Evolutionary conservation across 2,329 filamentous ascomycete genomes (phyloP), one percentile per base, ranked within the genome.

Genomic region (Elsinoe arachidis): DNA sequence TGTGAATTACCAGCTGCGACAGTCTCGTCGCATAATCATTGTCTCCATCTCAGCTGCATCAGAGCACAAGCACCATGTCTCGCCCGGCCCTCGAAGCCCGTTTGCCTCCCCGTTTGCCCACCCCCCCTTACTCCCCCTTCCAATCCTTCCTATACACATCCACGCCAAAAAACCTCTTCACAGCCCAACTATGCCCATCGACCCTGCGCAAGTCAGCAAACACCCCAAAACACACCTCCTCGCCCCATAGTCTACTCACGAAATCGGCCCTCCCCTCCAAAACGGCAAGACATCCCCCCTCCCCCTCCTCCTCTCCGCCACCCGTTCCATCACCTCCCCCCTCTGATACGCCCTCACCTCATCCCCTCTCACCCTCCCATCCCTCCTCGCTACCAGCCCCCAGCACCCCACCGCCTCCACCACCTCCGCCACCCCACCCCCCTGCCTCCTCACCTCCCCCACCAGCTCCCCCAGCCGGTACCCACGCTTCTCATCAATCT

Each of bases 251-350:
- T 9, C 3, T 17, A 58, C 63, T 63, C 55, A 64, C 60, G 58
- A 63, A 51, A 71, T 65, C 56, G 69, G 68, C 21, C 69, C 69
- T 23, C 69, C 69, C 37, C 69, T 66, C 63, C 63, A 70, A 6
- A 70, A 58, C 33, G 69, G 69, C 63, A 71, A 51, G 9, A 71
- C 68, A 60, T 71, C 65, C 19, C 60, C 60, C 55, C 67, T 61
- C 14, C 61, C 61, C 61, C 62, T 67, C 58, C 68, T 63, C 59
- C 68, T 63, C 57, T 46, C 55, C 54, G 65, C 66, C 30, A 70
- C 43, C 38, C 56, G 57, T 57, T 63, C 61, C 52, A 70, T 65
- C 41, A 70, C 38, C 44, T 61, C 65, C 5, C 69, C 69, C 53
- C 60, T 49, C 53, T 69, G 65, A 56, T 69, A 71, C 6, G 58